phyloP scores from a whole-genome alignment of 495 filamentous ascomycete species.

The Pseudomonodictys pantanalensis region DNA sequence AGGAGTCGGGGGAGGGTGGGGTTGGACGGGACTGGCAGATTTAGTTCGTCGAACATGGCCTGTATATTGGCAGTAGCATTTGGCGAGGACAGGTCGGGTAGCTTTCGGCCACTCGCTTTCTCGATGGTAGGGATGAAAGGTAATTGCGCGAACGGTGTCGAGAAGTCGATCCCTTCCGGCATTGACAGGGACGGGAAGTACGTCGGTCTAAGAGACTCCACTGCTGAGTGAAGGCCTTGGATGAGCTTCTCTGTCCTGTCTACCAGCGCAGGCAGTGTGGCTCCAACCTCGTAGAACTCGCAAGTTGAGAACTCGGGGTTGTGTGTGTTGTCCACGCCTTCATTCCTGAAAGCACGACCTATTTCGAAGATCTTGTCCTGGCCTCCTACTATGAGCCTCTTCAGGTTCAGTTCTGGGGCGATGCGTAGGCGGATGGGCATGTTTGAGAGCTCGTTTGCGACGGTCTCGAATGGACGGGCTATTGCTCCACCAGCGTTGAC shows the following conservation, averaged over 20 bases:
- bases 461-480: constrained; percentile 80
- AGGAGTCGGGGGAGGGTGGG: constrained; percentile 75
- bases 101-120: constrained; percentile 54
- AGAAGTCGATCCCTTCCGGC: constrained; percentile 55
- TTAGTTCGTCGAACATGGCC: constrained; percentile 55
- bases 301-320: constrained; percentile 97
- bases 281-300: constrained; percentile 91
- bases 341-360: constrained; percentile 89
- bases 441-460: constrained; percentile 66
- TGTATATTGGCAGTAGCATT: constrained; percentile 57
- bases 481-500: constrained; percentile 74
- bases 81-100: constrained; percentile 64
- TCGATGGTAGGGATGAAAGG: constrained; percentile 83
- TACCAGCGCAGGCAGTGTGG: constrained; percentile 74
- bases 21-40: constrained; percentile 50
- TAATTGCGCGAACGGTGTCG: constrained; percentile 60
- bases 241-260: constrained; percentile 27
- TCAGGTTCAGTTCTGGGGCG: constrained; percentile 93
- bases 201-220: constrained; percentile 49
- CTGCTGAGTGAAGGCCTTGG: constrained; percentile 44
- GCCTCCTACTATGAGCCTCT: constrained; percentile 87
- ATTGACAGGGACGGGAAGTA: constrained; percentile 48
- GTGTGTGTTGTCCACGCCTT: constrained; percentile 86
- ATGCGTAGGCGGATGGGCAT: constrained; percentile 72
- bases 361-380: constrained; percentile 90